phyloP scores from a whole-genome alignment of 306 rosid genomes.

The Cicer yamashitae region DNA sequence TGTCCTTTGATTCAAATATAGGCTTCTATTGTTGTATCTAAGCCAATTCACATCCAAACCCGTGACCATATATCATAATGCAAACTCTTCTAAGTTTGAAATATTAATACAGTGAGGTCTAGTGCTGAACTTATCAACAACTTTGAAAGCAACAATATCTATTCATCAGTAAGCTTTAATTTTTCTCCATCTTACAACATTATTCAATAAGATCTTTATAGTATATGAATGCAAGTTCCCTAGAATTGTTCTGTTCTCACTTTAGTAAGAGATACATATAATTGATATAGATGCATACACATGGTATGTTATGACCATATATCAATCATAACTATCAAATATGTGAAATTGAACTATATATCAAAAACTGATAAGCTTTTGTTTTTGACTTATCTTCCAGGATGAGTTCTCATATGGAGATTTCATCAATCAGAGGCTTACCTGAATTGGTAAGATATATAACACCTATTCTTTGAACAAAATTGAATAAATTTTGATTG shows the following conservation, averaged over 20 bases:
- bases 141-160: slow-evolving; percentile 17
- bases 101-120: slow-evolving; percentile 38
- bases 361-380: slow-evolving; percentile 25
- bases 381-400: slow-evolving; percentile 38
- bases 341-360: slow-evolving; percentile 8
- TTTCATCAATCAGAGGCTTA: slow-evolving; percentile 57
- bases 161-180: slow-evolving; percentile 46
- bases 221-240: neutral
- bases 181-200: slow-evolving; percentile 34
- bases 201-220: slow-evolving; percentile 14
- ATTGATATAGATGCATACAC: too few relatives aligned
- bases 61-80: slow-evolving; percentile 49
- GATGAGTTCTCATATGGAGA: slow-evolving; percentile 60
- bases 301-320: too few relatives aligned
- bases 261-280: too few relatives aligned
- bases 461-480: neutral
- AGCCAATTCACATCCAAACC: slow-evolving; percentile 56
- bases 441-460: slow-evolving; percentile 67
- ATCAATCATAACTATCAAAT: too few relatives aligned
- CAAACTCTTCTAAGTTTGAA: slow-evolving; percentile 45
- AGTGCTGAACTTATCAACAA: slow-evolving; percentile 18
- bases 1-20: slow-evolving; percentile 30
- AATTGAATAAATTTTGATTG: neutral
- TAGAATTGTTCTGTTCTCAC: neutral
- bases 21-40: slow-evolving; percentile 31